Base-by-base conservation (phyloP, 1,284 basidiomycete species). In the Cystodermella granulosa region DNA sequence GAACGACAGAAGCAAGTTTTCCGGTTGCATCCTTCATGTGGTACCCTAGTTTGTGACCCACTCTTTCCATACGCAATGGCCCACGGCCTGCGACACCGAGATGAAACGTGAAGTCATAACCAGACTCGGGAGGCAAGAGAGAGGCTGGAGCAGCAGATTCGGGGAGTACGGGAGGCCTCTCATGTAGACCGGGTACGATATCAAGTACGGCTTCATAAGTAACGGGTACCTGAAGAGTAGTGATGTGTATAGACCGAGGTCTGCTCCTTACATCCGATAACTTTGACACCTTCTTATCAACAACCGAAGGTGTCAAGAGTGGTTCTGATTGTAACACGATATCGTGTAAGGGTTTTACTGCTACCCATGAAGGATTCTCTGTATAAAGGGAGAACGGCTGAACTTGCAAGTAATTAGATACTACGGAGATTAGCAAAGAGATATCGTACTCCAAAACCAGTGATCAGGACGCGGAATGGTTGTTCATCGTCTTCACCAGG, bases 91-190 rank as follows among this genome's bases (percentile, higher is more conserved):
- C 83, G 13, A 82, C 79, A 7, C 85, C 84, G 28, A 87, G 69
- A 55, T 87, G 84, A 54, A 87, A 75, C 41, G 87, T 75, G 50
- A 87, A 78, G 58, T 87, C 84, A 55, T 82, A 87, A n/a, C 83
- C 82, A 41, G 67, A 68, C 18, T 66, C 60, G 2, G 83, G 83
- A 2, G 79, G 71, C 2, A 69, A 59, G 11, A 68, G 59, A 17
- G 66, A 64, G 1, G 60, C 59, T 15, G 56, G 45, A 15, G 60
- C 60, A 26, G 62, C 49, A 23, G 58, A 49, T 2, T 56, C 39
- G 4, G 81, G 81, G 7, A 86, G 65, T 17, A 71, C 53, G 5
- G 84, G 84, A 1, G 85, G 84, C 4, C 75, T 70, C 14, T 73
- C 66, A 57, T 87, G 81, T 23, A 87, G 60, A 13, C 74, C 73